Base-by-base conservation (phyloP, 306 rosid genomes). In the Casuarina glauca region DNA sequence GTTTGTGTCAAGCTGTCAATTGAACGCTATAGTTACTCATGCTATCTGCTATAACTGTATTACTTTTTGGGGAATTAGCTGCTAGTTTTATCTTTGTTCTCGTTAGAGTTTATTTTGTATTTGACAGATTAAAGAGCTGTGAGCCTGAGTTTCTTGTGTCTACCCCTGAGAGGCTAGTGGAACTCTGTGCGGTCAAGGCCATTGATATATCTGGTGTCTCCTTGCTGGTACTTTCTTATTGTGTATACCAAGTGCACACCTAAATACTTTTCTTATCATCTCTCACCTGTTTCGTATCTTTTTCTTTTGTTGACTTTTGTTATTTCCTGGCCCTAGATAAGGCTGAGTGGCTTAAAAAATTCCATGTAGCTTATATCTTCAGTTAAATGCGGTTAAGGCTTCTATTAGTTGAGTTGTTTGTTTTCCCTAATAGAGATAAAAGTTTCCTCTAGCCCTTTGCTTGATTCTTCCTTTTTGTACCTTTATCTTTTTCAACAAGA, bases 61-160 rank as follows among this genome's bases (percentile, higher is more conserved):
- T 20, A 19, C 44, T 36, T 44, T 3, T 80, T 55, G 17, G 42
- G 2, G 48, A 67, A 9, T 39, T 32, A 2, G 67, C 17, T 61
- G 36, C 17, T 15, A 42, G 16, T 41, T 42, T 41, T 8, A 35
- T 42, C 35, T 67, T 42, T 6, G 70, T 81, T 75, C 84, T 81
- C 61, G 82, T 78, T 72, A 61, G 48, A 64, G n/a, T 73, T 62
- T 82, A 43, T 61, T 67, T 83, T 74, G 45, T 78, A 70, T 79
- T 69, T 45, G 74, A 82, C 86, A 95, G 99, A 67, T 81, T 92
- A 78, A 88, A 81, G 83, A 88, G 87, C 85, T 92, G 97, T 45
- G 98, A 95, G 81, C 98, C 98, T 70, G 98, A 95, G 87, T 87
- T 95, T 78, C 92, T 95, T 73, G 90, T 95, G 78, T 73, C 97